Evolutionary conservation across 2,329 filamentous ascomycete genomes (phyloP), one percentile per base, ranked within the genome.

Genomic region (Colletotrichum coccodes): DNA sequence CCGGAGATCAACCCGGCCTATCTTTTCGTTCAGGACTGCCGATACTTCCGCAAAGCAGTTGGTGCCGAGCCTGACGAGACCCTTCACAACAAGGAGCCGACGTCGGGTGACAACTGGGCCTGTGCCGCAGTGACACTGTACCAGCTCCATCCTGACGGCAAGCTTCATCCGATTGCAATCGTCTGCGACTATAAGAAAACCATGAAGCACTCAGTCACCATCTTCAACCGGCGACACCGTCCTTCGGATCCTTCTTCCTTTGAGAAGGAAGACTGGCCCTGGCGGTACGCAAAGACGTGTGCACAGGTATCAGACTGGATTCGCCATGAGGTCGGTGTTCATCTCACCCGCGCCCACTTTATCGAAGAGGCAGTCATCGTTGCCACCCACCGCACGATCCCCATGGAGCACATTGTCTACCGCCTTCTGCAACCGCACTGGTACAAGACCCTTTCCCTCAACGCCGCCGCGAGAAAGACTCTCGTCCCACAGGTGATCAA

Each of bases 251-350:
- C 60, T 3, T 63, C 60, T 66, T 75, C 1, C 34, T 71, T 74
- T 23, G 80, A 85, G 69, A 79, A 78, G 58, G 73, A 75, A 1
- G 84, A 87, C 74, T 87, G 83, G 83, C 78, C 84, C 0, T 87
- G 85, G 85, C 76, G 85, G 50, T 86, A 86, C 72, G 85, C 85
- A 23, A 87, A 86, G 74, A 85, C 80, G 0, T 85, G 82, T 53
- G 80, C 80, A 2, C 84, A 86, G 65, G 77, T 80, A 1, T 78
- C 81, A 1, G 85, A 86, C 73, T 87, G 84, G 84, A 74, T 80
- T 59, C 78, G 81, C 5, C 85, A 87, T 67, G 84, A 86, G 72
- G 69, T 85, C 18, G 76, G 75, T 4, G 79, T 85, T 3, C 85
- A 87, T 66, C 78, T 87, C 6, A 80, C 78, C 4, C 74, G 83